These are phyloP conservation scores for Aspergillus conjunctus DNA, from an alignment of 495 filamentous ascomycete species.

Conservation along the genomic window DNA sequence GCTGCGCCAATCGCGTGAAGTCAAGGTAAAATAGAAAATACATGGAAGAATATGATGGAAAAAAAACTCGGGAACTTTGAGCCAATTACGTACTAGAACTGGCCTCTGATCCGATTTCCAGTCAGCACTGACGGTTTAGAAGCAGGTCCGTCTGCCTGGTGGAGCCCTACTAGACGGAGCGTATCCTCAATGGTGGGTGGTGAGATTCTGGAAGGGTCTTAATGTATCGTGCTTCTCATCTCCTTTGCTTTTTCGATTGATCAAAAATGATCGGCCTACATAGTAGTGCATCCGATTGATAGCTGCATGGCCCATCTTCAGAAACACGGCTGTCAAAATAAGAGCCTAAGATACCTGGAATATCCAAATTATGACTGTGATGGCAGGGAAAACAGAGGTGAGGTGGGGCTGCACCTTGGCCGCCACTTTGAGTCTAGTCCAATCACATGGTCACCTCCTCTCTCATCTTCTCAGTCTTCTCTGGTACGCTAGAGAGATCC, in stretches of 20 bases:
- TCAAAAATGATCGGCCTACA: not conserved
- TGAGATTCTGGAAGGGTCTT: not conserved
- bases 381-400: not conserved
- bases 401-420: slow-evolving; percentile 3
- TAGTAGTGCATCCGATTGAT: too few relatives aligned
- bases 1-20: slow-evolving; percentile 13
- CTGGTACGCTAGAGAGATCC: slow-evolving; percentile 18
- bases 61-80: not conserved
- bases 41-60: not conserved
- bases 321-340: not conserved
- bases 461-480: not conserved
- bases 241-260: not conserved
- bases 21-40: slow-evolving; percentile 6
- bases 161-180: not conserved
- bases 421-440: slow-evolving; percentile 4
- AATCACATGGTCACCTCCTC: slow-evolving; percentile 7
- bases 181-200: not conserved
- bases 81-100: not conserved
- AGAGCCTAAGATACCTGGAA: not conserved
- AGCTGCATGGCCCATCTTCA: not conserved
- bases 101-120: not conserved
- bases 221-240: not conserved
- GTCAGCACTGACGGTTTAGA: not conserved
- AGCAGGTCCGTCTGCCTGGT: not conserved
- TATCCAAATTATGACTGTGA: not conserved